phyloP scores from a whole-genome alignment of 495 filamentous ascomycete genomes.

The Delitschia confertaspora region DNA sequence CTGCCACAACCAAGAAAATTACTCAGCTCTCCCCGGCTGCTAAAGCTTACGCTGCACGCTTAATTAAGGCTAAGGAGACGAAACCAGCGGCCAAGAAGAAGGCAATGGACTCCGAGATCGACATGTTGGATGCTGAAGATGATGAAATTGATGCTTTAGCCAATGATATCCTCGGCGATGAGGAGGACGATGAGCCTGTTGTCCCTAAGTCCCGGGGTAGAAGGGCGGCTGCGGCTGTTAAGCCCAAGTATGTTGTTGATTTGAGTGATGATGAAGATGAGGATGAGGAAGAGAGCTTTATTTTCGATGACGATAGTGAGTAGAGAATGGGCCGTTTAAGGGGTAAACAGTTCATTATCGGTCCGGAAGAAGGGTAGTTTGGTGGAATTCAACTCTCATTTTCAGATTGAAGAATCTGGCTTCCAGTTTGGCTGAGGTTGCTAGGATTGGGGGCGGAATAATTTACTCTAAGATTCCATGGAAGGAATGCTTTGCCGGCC shows the following conservation, averaged over 20 bases:
- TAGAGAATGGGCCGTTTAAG: constrained; percentile 16
- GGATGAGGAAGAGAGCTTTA: constrained; percentile 35
- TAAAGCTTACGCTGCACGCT: constrained; percentile 72
- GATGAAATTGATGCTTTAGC: constrained; percentile 43
- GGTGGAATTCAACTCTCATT: no score
- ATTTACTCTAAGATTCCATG: no score
- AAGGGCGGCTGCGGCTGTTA: constrained; percentile 43
- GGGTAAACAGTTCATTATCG: no score
- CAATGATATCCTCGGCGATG: constrained; percentile 50
- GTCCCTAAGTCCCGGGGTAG: constrained; percentile 37
- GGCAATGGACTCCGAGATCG: constrained; percentile 12
- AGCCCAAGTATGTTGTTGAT: constrained; percentile 45
- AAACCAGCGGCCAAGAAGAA: constrained; percentile 29
- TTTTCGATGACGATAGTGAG: constrained; percentile 33
- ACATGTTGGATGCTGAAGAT: constrained; percentile 38
- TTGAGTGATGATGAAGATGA: constrained; percentile 44
- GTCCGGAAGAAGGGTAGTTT: no score
- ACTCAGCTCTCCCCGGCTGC: constrained; percentile 60
- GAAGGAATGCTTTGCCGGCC: no score
- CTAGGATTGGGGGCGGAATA: no score
- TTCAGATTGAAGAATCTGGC: no score
- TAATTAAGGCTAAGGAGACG: constrained; percentile 44
- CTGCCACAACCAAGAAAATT: constrained; percentile 41
- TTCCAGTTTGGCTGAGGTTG: no score
- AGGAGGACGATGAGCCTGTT: constrained; percentile 37